Evolutionary conservation across 345 rosid species (phyloP), one percentile per base, ranked within the genome.

Genomic region (Bretschneidera sinensis): DNA sequence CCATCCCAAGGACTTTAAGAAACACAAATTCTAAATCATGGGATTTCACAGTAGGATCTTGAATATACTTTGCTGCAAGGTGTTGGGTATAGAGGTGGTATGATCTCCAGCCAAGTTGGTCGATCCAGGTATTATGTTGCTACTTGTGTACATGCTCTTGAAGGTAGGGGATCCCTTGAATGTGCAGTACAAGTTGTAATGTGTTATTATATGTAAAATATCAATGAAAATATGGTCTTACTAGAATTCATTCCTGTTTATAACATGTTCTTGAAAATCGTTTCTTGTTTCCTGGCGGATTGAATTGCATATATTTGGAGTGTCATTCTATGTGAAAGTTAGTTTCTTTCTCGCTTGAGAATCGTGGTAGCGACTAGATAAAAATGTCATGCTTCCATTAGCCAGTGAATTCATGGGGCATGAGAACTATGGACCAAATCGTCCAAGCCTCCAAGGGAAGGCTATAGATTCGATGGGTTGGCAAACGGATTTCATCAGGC

Each of bases 81-180:
- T 54, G 48, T 45, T 61, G 55, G 65, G 66, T 18, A 47, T 21
- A 19, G 24, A 57, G 55, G 24, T 43, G 22, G 47, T 2, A 18
- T n/a, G 43, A 16, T 57, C 17, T 47, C 39, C 58, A 51, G 55
- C 45, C 8, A 20, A 67, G 66, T 25, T 48, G 57, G n/a, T n/a
- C n/a, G 55, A 25, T 50, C 52, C 64, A 21, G 39, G 43, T 56
- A 47, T 65, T 5, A 51, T 56, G 67, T 24, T 57, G 24, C 16
- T 48, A 21, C 39, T 55, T 39, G 48, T 67, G 68, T 67, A 75
- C 48, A 74, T 77, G 59, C 57, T 21, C 61, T 69, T 34, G 65
- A 39, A 39, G 11, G 1, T 17, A 25, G 68, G 68, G 69, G 34
- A 39, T 35, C 48, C 49, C 31, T 50, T 59, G 45, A 24, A 47